Base-by-base conservation (phyloP, 2,329 filamentous ascomycete genomes). In the Gaeumannomyces sp. region DNA sequence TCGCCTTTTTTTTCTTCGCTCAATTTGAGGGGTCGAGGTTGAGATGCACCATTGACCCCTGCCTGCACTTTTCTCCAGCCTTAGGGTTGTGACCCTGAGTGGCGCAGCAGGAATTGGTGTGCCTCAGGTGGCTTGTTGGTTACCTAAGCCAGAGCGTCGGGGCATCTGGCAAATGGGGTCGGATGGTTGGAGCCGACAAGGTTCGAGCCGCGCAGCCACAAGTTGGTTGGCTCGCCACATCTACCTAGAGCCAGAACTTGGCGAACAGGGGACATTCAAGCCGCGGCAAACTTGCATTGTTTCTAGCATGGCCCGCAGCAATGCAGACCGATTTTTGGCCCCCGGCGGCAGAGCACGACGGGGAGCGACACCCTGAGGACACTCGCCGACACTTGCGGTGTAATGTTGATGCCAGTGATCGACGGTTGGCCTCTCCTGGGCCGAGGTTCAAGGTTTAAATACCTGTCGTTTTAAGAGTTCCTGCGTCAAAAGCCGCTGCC, bases 51-150 rank as follows among this genome's bases (percentile, higher is more conserved):
- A 38, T 56, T 56, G 57, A 63, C 33, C 22, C 38, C 38, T 50
- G 38, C 6, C 38, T n/a, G n/a, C n/a, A n/a, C n/a, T n/a, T 5
- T 25, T 53, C n/a, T 10, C 45, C 45, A 53, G 45, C 45, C 45
- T 25, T 53, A 53, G 45, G 45, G 45, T 53, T 66, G 50, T 53
- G 59, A 60, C 59, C 16, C 27, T 50, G 63, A 62, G 65, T 63
- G 50, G 59, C 33, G 45, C 14, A 11, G 45, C 64, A 58, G 57
- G 60, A 62, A 27, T 4, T 60, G 38, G 62, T 38, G 65, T 29
- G 27, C 19, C n/a, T 28, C 25, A 25, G 11, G 57, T 59, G 57
- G 57, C 25, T 60, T 35, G 19, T 53, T 8, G 45, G 10, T 25
- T 53, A 53, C 45, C 19, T 53, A 53, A 53, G 19, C 45, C 19